These are phyloP conservation scores for Quercus cerris DNA, from an alignment of 306 rosid genomes.

Conservation along the genomic window DNA sequence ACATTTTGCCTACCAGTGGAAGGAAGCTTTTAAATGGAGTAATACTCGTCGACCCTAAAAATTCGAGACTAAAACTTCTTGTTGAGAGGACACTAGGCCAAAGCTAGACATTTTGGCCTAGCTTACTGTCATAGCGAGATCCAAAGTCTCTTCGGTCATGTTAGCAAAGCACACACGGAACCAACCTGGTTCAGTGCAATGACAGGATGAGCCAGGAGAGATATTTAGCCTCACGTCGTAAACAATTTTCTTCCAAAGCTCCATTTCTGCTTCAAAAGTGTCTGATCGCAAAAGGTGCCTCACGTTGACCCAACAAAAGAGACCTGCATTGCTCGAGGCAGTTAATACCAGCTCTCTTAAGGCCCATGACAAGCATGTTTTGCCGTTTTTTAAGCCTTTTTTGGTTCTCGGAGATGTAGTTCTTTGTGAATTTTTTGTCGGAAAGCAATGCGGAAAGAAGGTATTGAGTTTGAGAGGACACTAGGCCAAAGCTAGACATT, in stretches of 20 bases:
- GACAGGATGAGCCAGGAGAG: slow-evolving; percentile 81
- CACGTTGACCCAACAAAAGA: slow-evolving; percentile 90
- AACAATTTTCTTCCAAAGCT: slow-evolving; percentile 73
- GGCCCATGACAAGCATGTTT: slow-evolving; percentile 45
- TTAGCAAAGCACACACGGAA: slow-evolving; percentile 83
- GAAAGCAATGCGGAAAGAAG: slow-evolving; percentile 73
- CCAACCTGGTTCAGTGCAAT: slow-evolving; percentile 87
- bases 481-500: slow-evolving; percentile 86
- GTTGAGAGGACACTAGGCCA: too few species aligned
- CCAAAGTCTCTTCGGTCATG: slow-evolving; percentile 58
- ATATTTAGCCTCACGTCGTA: slow-evolving; percentile 62
- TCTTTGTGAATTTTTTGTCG: slow-evolving; percentile 61
- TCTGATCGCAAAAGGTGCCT: slow-evolving; percentile 52
- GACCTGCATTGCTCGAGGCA: slow-evolving; percentile 72
- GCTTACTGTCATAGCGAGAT: slow-evolving; percentile 40
- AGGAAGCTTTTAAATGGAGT: too few species aligned
- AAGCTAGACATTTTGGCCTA: too few species aligned
- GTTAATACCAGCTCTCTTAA: slow-evolving; percentile 49
- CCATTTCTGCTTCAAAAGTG: slow-evolving; percentile 79
- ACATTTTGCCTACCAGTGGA: too few species aligned
- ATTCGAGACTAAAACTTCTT: too few species aligned
- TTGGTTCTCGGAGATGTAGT: slow-evolving; percentile 58
- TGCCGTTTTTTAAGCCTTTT: slow-evolving; percentile 58
- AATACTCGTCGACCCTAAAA: too few species aligned
- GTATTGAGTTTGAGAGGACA: slow-evolving; percentile 80